Base-by-base conservation (phyloP, 441 rosid genomes). In the Pelargonium australe region DNA sequence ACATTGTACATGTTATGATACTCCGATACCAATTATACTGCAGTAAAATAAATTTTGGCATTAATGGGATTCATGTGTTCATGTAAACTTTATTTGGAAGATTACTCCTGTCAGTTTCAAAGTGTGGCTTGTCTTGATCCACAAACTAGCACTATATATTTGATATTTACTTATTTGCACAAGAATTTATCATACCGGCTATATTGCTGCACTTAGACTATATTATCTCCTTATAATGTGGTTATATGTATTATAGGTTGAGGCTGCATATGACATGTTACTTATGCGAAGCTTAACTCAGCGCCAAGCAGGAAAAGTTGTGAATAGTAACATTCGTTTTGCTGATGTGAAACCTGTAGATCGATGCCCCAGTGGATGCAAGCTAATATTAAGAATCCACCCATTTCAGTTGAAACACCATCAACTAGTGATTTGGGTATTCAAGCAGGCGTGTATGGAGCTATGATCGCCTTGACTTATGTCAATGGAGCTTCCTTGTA, bases 241-340 rank as follows among this genome's bases (percentile, higher is more conserved):
- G 37, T 31, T 53, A 49, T 28, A 58, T 71, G 16, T 55, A 14
- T 70, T 75, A 66, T 78, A 95, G 97, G 96, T 82, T 34, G 97
- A 95, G 79, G 92, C 97, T 79, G 99, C 99, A 10, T 91, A 91
- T 79, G 97, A 95, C 75, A 91, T 95, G 99, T 68, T 95, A 82
- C 96, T 91, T 72, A 91, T 91, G 99, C 85, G 81, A 76, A 94
- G 97, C 78, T 82, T 94, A 57, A 87, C 88, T 71, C 99, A 84
- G 82, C 90, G 99, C 45, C 89, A 85, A 78, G 82, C 95, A 40
- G 99, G 97, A 67, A 95, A 88, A 80, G 97, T 91, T 45, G 84
- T 79, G 55, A 79, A 80, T 78, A 87, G 86, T 80, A 83, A 75
- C 77, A 81, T 95, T 47, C 89, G 94, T 4, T 94, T 86, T 78